Evolutionary conservation across 2,329 filamentous ascomycete genomes (phyloP), one percentile per base, ranked within the genome.

Genomic region (Zalaria obscura): DNA sequence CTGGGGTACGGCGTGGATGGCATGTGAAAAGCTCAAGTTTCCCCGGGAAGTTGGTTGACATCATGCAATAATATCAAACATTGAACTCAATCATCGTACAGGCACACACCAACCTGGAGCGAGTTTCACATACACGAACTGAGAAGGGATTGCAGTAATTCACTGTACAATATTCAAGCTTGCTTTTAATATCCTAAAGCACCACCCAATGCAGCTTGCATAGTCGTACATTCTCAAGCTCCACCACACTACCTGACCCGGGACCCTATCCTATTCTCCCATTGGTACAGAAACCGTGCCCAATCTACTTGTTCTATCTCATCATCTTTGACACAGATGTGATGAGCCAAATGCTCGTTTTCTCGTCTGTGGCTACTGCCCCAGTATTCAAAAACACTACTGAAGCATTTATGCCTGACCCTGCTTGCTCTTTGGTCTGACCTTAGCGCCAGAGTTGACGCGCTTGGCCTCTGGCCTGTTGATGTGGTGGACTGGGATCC

Each of bases 401-500:
- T 18, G 2, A 7, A n/a, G 29, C 29, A 18, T 11, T 36, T 36
- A 6, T 6, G 7, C 38, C 5, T 39, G 38, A 34, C 38, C 42
- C 34, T 40, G 38, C 48, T 55, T 60, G 50, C 58, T 61, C 54
- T 66, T 67, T 29, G 61, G 56, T 40, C 60, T 55, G 8, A 42
- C 26, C 51, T 52, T 56, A 38, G 61, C 49, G 44, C 60, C 60
- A 45, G 70, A 69, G 56, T 75, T 73, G 42, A 79, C 70, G 51
- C 76, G 70, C 53, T 69, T 70, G 37, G 76, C 82, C 52, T 82
- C 72, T 32, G 89, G 88, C 53, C 84, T 80, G 69, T 89, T 84
- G 62, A 95, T 77, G 66, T 96, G 88, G 61, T 83, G 78, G 47
- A 79, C 77, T 27, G 88, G 87, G 54, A 95, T 94, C 88, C 89